phyloP scores from a whole-genome alignment of 225 moss, liverwort and hornwort species.

The Rhytidiadelphus loreus region DNA sequence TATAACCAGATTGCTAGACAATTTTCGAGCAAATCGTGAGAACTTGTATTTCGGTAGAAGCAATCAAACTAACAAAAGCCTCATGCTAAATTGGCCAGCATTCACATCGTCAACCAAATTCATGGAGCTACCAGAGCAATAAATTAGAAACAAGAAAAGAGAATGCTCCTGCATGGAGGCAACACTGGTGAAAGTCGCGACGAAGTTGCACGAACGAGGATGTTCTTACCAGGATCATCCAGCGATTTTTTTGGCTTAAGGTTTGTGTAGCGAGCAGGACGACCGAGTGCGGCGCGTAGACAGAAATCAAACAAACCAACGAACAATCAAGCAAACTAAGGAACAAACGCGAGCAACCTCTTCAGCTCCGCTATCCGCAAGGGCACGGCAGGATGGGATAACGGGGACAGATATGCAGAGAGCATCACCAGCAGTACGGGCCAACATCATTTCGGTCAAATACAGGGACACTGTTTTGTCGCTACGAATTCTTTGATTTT shows the following conservation, averaged over 20 bases:
- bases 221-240: background rate
- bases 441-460: too few relatives aligned
- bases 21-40: background rate
- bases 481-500: too few relatives aligned
- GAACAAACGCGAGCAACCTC: background rate
- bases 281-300: background rate
- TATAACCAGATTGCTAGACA: background rate
- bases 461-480: too few relatives aligned
- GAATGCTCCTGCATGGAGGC: background rate
- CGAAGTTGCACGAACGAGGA: background rate
- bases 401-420: too few relatives aligned
- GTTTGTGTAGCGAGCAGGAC: background rate
- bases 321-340: background rate
- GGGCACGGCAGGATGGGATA: too few relatives aligned
- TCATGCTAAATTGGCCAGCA: background rate
- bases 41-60: background rate
- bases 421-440: too few relatives aligned
- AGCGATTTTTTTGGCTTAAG: background rate
- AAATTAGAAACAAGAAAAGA: background rate
- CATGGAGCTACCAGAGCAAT: background rate
- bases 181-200: background rate
- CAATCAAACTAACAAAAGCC: background rate
- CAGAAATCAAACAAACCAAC: background rate
- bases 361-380: too few relatives aligned
- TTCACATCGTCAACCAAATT: background rate